Percentiles rank a stretch among this genome's conserved stretches.
Conservation (phyloP, 1,284 basidiomycete genomes). For the Ustilago bromivora region DNA sequence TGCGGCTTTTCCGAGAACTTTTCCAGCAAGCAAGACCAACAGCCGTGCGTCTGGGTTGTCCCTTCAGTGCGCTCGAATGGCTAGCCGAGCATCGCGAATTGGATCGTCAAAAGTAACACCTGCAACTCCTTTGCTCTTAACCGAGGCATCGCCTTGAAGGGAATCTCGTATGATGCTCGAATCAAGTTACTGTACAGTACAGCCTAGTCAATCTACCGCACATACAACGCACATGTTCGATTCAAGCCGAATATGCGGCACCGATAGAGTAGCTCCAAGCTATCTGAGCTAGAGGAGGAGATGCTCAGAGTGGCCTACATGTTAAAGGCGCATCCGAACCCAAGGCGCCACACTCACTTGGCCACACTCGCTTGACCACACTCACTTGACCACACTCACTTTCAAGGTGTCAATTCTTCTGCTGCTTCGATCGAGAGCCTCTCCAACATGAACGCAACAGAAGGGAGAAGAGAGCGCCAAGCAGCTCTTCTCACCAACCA, state of each 20-base stretch:
- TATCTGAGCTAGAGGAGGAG: constrained; percentile 1
- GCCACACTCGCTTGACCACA: neutral
- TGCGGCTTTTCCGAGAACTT: neutral
- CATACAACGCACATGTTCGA: neutral
- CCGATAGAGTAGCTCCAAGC: neutral
- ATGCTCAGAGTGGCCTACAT: neutral
- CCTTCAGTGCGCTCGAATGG: constrained; percentile 10
- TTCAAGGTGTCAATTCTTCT: neutral
- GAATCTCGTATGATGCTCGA: neutral
- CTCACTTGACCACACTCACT: neutral
- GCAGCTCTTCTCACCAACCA: neutral
- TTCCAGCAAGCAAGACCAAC: neutral
- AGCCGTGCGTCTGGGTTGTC: neutral
- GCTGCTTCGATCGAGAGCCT: neutral
- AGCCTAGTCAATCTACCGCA: neutral
- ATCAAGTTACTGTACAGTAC: too few relatives aligned
- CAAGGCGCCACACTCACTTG: constrained; percentile 1
- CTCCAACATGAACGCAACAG: neutral
- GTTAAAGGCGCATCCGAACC: constrained; percentile 5
- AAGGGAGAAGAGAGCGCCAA: neutral
- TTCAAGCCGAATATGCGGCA: neutral
- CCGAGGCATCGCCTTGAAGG: neutral
- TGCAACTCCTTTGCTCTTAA: neutral
- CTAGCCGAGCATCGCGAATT: constrained; percentile 16
- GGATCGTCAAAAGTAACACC: constrained; percentile 12